A percentile compares a stretch with the other conserved stretches of the same genome.
Evolutionary conservation across 2,329 filamentous ascomycete genomes (phyloP).

Genomic region (Cladorrhinum sp.): DNA sequence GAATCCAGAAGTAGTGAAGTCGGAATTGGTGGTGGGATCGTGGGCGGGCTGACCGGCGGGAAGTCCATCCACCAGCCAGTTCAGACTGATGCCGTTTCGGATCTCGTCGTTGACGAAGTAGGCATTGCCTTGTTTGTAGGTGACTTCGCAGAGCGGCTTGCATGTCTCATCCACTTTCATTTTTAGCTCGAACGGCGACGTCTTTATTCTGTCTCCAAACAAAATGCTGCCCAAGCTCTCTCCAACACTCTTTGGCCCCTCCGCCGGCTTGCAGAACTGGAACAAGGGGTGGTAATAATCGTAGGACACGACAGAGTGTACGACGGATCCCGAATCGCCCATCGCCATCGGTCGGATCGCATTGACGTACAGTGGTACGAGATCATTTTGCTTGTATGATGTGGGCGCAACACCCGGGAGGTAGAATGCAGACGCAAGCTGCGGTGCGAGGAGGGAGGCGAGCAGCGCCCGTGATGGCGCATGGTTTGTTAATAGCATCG

Average conservation of each 20-base stretch:
- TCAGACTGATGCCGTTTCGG: slow-evolving; percentile 81
- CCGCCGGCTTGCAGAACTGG: slow-evolving; percentile 80
- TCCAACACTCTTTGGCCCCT: slow-evolving; percentile 72
- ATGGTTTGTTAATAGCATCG: slow-evolving; percentile 46
- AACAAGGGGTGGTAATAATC: slow-evolving; percentile 92
- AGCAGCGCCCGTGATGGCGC: slow-evolving; percentile 50
- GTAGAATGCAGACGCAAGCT: slow-evolving; percentile 75
- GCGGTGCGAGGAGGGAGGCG: slow-evolving; percentile 50
- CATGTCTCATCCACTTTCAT: slow-evolving; percentile 89
- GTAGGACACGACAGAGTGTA: slow-evolving; percentile 91
- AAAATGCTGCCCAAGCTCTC: slow-evolving; percentile 94
- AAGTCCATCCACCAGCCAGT: slow-evolving; percentile 93
- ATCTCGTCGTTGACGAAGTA: slow-evolving; percentile 83
- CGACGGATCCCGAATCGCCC: slow-evolving; percentile 70
- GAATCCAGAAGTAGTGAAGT: slow-evolving; percentile 92
- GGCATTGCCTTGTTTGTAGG: slow-evolving; percentile 62
- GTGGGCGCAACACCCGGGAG: slow-evolving; percentile 93
- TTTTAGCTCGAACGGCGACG: slow-evolving; percentile 85
- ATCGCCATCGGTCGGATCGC: slow-evolving; percentile 83
- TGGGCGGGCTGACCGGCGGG: slow-evolving; percentile 81
- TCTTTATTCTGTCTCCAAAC: slow-evolving; percentile 95
- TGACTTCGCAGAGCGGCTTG: slow-evolving; percentile 70
- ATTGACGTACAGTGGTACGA: slow-evolving; percentile 88
- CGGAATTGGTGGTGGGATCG: slow-evolving; percentile 71
- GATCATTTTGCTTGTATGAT: slow-evolving; percentile 77